A percentile compares a stretch with the other conserved stretches of the same genome.
These are phyloP conservation scores for Gigaspora rosea DNA, from an alignment of 192 early-diverging fungal genomes.

Conservation along the genomic window DNA sequence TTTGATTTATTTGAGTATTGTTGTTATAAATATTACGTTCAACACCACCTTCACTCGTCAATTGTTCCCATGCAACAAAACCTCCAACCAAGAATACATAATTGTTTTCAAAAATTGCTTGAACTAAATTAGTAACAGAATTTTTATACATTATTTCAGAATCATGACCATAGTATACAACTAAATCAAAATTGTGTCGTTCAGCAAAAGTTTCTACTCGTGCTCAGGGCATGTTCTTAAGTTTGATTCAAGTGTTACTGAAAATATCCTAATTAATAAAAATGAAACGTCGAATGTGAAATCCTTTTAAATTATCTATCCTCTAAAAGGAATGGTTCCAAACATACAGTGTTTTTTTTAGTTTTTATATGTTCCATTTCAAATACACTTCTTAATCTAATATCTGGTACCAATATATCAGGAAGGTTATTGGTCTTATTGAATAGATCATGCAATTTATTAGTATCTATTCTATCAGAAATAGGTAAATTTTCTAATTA, in stretches of 20 bases:
- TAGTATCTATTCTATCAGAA: background rate
- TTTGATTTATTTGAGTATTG: conserved; percentile 49
- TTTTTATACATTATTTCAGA: conserved; percentile 32
- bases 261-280: conserved; percentile 9
- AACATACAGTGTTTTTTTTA: conserved; percentile 21
- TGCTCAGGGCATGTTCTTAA: conserved; percentile 42
- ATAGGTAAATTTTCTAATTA: background rate
- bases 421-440: background rate
- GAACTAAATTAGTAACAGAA: conserved; percentile 49
- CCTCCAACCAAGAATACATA: conserved; percentile 81
- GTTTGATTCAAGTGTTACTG: conserved; percentile 13
- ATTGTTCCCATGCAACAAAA: conserved; percentile 71
- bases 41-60: conserved; percentile 52
- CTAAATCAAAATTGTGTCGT: conserved; percentile 67
- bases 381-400: conserved; percentile 7
- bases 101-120: conserved; percentile 62
- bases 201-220: conserved; percentile 65
- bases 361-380: conserved; percentile 26
- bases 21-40: conserved; percentile 8
- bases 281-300: no score
- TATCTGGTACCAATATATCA: conserved; percentile 26
- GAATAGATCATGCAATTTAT: background rate
- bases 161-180: conserved; percentile 71
- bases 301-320: conserved; percentile 23
- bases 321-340: conserved; percentile 25